Conservation (phyloP, 2,329 filamentous ascomycete species). For the Colletotrichum filicis region DNA sequence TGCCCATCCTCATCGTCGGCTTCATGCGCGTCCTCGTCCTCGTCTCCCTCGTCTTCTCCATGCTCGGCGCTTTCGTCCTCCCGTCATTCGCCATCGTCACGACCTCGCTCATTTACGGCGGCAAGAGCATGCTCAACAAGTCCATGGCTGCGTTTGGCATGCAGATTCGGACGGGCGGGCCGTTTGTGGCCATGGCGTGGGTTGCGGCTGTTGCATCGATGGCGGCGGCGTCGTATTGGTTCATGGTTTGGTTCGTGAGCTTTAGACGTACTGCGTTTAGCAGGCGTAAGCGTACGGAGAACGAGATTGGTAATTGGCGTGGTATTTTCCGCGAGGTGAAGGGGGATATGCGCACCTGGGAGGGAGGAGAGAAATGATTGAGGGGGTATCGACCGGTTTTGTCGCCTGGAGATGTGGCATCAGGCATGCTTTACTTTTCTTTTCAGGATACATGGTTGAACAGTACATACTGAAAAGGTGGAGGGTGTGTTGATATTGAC, state of each 20-base stretch:
- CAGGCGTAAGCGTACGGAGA: constrained; percentile 34
- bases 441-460: not conserved
- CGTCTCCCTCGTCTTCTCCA: constrained; percentile 25
- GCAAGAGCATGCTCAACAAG: constrained; percentile 12
- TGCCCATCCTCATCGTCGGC: constrained; percentile 32
- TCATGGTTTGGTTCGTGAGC: constrained; percentile 40
- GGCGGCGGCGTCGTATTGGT: constrained; percentile 36
- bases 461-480: not conserved
- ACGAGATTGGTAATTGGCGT: constrained; percentile 38
- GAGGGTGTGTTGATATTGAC: not conserved
- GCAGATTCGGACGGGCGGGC: constrained; percentile 23
- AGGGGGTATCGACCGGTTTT: not conserved
- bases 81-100: constrained; percentile 31
- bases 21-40: constrained; percentile 30
- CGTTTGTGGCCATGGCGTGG: constrained; percentile 38
- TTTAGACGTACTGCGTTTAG: constrained; percentile 37
- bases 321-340: constrained; percentile 39
- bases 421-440: not conserved
- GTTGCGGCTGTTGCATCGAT: constrained; percentile 31
- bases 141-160: constrained; percentile 33
- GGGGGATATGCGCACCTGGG: constrained; percentile 34
- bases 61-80: constrained; percentile 25
- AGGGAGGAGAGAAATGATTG: constrained; percentile 25
- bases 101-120: constrained; percentile 35
- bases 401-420: no score